Conservation (phyloP, 2,329 filamentous ascomycete genomes). For the Stagonosporopsis rhizophila region DNA sequence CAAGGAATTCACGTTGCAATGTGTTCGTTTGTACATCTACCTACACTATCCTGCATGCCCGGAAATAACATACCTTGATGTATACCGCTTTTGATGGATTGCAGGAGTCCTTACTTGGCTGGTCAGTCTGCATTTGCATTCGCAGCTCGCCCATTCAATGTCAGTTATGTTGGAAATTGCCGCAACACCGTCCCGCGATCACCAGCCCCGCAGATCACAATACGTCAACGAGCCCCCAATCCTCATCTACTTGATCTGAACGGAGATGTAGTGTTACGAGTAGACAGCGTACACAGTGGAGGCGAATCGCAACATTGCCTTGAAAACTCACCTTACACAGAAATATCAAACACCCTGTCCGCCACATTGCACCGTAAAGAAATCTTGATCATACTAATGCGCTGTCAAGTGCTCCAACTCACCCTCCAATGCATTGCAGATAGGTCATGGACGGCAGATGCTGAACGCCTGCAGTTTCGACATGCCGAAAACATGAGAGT, state of each 20-base stretch:
- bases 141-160: slow-evolving; percentile 12
- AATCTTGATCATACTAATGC: slow-evolving; percentile 19
- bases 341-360: background rate
- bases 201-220: background rate
- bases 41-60: background rate
- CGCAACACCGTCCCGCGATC: background rate
- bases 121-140: slow-evolving; percentile 18
- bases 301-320: background rate
- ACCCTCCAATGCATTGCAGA: slow-evolving; percentile 5
- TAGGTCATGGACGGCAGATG: background rate
- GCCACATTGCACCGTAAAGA: slow-evolving; percentile 7
- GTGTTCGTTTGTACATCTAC: background rate
- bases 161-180: background rate
- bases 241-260: too few relatives aligned
- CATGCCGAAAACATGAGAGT: slow-evolving; percentile 1
- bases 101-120: background rate
- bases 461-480: too few relatives aligned
- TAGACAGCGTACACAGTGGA: background rate
- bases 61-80: background rate
- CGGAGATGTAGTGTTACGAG: background rate
- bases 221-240: background rate
- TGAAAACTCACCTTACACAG: background rate
- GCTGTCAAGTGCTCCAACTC: slow-evolving; percentile 22
- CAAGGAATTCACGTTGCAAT: background rate
- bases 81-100: background rate